phyloP scores from a whole-genome alignment of 352 stramenopile species.

The Pythium guiyangense region DNA sequence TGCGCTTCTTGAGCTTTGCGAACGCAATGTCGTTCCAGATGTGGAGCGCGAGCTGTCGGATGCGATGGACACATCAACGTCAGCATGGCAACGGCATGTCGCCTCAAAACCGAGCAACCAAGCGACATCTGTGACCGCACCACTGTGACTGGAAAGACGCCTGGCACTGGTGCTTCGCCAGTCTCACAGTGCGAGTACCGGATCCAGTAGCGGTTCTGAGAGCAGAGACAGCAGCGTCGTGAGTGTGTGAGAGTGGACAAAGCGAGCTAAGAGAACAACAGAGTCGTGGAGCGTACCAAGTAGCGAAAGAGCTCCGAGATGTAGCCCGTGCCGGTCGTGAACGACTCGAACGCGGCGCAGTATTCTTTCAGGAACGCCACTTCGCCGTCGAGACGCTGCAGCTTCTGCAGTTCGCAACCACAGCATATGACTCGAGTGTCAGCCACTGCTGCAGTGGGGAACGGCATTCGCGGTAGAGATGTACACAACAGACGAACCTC shows the following conservation, averaged over 20 bases:
- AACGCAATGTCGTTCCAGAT: slow-evolving; percentile 85
- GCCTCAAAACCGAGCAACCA: background rate
- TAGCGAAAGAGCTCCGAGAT: slow-evolving; percentile 85
- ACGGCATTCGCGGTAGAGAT: no score
- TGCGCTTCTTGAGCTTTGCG: slow-evolving; percentile 57
- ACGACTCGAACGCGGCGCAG: slow-evolving; percentile 63
- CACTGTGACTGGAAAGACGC: slow-evolving; percentile 79
- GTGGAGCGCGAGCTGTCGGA: slow-evolving; percentile 62
- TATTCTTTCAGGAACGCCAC: slow-evolving; percentile 65
- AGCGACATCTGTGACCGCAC: slow-evolving; percentile 19
- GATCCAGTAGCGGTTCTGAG: slow-evolving; percentile 86
- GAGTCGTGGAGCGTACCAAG: slow-evolving; percentile 38
- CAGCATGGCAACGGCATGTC: background rate
- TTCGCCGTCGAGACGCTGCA: slow-evolving; percentile 57
- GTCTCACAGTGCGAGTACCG: slow-evolving; percentile 83
- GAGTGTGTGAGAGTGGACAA: background rate
- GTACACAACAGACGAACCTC: slow-evolving; percentile 35
- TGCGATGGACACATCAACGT: background rate
- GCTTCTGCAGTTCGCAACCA: slow-evolving; percentile 20
- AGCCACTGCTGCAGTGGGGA: background rate
- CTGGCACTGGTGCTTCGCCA: slow-evolving; percentile 74
- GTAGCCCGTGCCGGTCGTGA: slow-evolving; percentile 68
- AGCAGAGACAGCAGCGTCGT: background rate
- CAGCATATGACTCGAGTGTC: no score
- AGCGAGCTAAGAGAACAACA: background rate